phyloP scores from a whole-genome alignment of 2,329 filamentous ascomycete species.

The Alternaria triticimaculans region DNA sequence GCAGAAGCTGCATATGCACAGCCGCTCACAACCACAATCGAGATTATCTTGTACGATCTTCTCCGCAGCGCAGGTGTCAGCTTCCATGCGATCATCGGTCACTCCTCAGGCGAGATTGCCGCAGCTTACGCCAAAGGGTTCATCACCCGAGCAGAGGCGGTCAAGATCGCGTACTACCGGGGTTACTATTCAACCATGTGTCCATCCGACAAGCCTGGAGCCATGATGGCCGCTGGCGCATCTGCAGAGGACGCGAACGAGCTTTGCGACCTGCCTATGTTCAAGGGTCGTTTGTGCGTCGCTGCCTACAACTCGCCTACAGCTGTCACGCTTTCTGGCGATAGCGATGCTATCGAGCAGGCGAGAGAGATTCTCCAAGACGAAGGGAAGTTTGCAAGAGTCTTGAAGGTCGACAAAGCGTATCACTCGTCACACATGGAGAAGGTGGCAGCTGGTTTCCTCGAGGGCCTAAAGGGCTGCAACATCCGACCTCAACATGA shows the following conservation, averaged over 20 bases:
- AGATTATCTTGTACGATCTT: conserved; percentile 24
- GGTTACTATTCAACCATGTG: not conserved
- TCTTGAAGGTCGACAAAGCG: conserved; percentile 52
- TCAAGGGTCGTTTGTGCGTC: conserved; percentile 24
- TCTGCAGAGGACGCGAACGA: not conserved
- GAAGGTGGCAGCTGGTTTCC: not conserved
- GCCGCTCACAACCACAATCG: conserved; percentile 29
- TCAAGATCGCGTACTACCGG: conserved; percentile 1
- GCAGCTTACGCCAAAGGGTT: conserved; percentile 42
- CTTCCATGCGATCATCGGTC: conserved; percentile 35
- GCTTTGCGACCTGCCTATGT: not conserved
- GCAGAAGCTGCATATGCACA: conserved; percentile 21
- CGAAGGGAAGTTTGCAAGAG: conserved; percentile 48
- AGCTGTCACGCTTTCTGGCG: conserved; percentile 55
- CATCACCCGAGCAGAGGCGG: not conserved
- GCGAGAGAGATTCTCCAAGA: conserved; percentile 41
- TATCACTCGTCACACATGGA: conserved; percentile 55
- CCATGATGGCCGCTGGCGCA: conserved; percentile 1
- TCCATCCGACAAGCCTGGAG: not conserved
- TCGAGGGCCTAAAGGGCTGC: not conserved
- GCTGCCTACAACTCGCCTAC: conserved; percentile 38
- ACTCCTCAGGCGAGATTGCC: conserved; percentile 52
- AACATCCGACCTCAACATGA: not conserved
- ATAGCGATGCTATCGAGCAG: conserved; percentile 48
- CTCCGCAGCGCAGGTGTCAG: conserved; percentile 4